Evolutionary conservation across 306 rosid genomes (phyloP), one percentile per base, ranked within the genome.

Genomic region (Vicia villosa): DNA sequence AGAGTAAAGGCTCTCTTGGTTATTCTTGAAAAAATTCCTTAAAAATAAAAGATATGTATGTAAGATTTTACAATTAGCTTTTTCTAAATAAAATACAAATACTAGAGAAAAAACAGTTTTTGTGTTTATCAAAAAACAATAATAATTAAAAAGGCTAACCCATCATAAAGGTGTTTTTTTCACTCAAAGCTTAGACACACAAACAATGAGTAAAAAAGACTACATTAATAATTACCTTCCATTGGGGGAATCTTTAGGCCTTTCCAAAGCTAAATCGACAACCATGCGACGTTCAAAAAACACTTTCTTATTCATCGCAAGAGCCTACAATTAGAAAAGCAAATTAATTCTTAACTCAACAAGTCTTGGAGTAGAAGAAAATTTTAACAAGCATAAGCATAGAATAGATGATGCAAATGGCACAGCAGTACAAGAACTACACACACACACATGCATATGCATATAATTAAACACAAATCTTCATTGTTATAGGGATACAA

Each of bases 191-290:
- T 34, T 66, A 30, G 1, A 34, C 6, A 46, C 17, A 66, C 26
- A 34, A 32, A 6, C 19, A 2, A n/a, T 4, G 5, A 19, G 38
- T 20, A 46, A 47, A 49, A 32, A 43, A 46, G 7, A 14, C 20
- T 13, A 58, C 1, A 30, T 5, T 22, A 0, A 40, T 3, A 19
- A 30, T 24, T 78, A 90, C 97, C 89, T 41, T 71, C 76, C 79
- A 0, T 65, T 22, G 0, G 94, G 89, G 8, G 96, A 83, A 64
- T 84, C 83, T 42, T 88, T 67, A 20, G 89, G 89, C 80, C 80
- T 86, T 75, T 83, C 88, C 19, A 74, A 79, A 56, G 98, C 98
- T 21, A 86, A 5, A 74, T 82, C 92, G 63, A 92, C 89, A 38
- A 20, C 76, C 4, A 92, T 52, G 4, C 58, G 54, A 21, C 96